phyloP scores from a whole-genome alignment of 176 grass and related monocot genomes.

The Rhynchospora breviuscula region DNA sequence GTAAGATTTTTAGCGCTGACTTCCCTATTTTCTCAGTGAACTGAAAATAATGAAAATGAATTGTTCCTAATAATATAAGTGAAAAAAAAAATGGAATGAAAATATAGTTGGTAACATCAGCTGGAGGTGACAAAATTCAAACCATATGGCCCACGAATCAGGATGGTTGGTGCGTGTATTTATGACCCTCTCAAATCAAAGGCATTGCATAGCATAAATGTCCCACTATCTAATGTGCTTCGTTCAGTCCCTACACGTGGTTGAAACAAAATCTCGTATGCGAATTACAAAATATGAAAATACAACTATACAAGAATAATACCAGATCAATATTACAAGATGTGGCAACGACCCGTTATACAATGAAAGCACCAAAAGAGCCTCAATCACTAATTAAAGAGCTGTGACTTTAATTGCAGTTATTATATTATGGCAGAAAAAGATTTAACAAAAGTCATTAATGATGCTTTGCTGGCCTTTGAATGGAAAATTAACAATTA shows the following conservation, averaged over 20 bases:
- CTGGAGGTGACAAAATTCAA: background rate
- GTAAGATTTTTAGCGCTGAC: too few species aligned
- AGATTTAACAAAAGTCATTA: background rate
- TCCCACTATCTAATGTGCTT: slow-evolving; percentile 6
- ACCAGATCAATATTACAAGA: background rate
- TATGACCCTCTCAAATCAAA: background rate
- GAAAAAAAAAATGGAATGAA: background rate
- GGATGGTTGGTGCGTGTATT: slow-evolving; percentile 2
- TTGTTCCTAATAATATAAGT: background rate
- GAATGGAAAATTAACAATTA: background rate
- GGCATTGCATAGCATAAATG: slow-evolving; percentile 11
- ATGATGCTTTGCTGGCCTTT: slow-evolving; percentile 1
- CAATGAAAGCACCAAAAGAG: background rate
- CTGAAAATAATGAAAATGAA: background rate
- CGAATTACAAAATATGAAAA: too few species aligned
- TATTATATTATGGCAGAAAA: background rate
- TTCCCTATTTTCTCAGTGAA: too few species aligned
- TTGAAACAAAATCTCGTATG: background rate
- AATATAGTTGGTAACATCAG: background rate
- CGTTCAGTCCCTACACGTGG: background rate
- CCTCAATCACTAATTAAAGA: slow-evolving; percentile 18
- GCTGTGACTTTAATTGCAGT: slow-evolving; percentile 4
- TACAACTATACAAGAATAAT: too few species aligned
- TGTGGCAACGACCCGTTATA: background rate
- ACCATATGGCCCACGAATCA: slow-evolving; percentile 4